Base-by-base conservation (phyloP, 129 eudicot species). In the Helianthus tuberosus region DNA sequence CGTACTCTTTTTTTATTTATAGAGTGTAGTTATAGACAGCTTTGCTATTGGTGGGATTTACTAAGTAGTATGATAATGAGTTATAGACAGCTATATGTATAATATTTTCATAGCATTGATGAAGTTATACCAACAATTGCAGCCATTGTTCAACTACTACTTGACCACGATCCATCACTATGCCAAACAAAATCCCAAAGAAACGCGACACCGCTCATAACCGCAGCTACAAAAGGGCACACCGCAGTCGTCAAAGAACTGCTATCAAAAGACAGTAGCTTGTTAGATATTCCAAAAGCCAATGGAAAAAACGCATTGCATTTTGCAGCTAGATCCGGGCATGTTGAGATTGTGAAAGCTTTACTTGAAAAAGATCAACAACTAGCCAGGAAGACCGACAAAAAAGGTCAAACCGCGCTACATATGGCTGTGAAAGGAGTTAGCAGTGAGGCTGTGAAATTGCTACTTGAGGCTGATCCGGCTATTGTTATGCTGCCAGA, bases 341-440 rank as follows among this genome's bases (percentile, higher is more conserved):
- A 85, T 62, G 91, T 79, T 50, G 93, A 87, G 62, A 85, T 87
- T 43, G 96, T 90, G 57, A 82, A 76, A 52, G 88, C 89, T 57
- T 80, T 90, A 82, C 89, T 90, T 12, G 78, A 86, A 9, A 86
- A 77, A 66, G 96, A 90, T 69, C 81, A 91, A 3, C 75, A 66
- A 36, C 63, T 90, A 71, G 96, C 91, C 52, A 81, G 87, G 68
- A 87, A 80, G 74, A 88, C 89, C 12, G 96, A 90, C 75, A 90
- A 72, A 60, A 90, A 90, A 73, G 91, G 93, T 44, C 96, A 90
- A 61, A 87, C 96, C 27, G 93, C 94, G 13, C 75, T 90, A 67
- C 96, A 90, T 75, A 87, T 90, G 96, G 96, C 93, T 70, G 96
- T 88, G 55, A 90, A 90, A 85, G 96, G 96, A 29, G 69, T 62